Percentiles rank a stretch among this genome's conserved stretches.
Conservation (phyloP, 441 rosid genomes). For the Adansonia madagascariensis region DNA sequence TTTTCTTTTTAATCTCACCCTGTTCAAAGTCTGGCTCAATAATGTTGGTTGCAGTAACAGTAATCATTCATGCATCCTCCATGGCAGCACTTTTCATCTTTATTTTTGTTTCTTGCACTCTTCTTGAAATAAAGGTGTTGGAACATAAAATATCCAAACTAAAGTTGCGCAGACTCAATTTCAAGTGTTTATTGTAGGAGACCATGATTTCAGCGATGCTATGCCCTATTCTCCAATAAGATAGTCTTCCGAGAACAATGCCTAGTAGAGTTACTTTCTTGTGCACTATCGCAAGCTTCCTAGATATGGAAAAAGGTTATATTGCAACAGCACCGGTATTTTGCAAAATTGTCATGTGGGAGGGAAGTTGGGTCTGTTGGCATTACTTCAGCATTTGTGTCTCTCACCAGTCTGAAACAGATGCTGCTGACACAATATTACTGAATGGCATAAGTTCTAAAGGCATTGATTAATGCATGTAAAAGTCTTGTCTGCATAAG, state of each 20-base stretch:
- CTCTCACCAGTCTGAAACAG: conserved; percentile 34
- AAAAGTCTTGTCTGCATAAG: conserved; percentile 33
- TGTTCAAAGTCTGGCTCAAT: conserved; percentile 39
- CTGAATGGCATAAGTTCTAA: conserved; percentile 35
- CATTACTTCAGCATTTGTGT: conserved; percentile 38
- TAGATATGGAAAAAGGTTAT: conserved; percentile 35
- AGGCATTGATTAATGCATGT: conserved; percentile 39
- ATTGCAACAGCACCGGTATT: conserved; percentile 37
- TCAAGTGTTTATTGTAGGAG: conserved; percentile 40
- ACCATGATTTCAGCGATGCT: conserved; percentile 45
- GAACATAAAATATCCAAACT: conserved; percentile 22
- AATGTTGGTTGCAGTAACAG: conserved; percentile 30
- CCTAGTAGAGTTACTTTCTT: conserved; percentile 39
- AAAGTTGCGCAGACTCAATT: conserved; percentile 36
- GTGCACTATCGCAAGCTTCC: conserved; percentile 44
- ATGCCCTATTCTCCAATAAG: conserved; percentile 47
- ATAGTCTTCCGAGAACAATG: conserved; percentile 36
- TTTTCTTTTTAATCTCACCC: neutral
- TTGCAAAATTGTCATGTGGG: conserved; percentile 39
- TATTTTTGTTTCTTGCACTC: neutral
- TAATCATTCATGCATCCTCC: conserved; percentile 25
- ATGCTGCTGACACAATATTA: conserved; percentile 53
- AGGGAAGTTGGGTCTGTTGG: conserved; percentile 20
- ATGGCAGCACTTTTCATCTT: conserved; percentile 18
- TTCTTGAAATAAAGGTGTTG: neutral